Conservation (phyloP, 2,329 filamentous ascomycete genomes). For the Fusarium vanettenii region DNA sequence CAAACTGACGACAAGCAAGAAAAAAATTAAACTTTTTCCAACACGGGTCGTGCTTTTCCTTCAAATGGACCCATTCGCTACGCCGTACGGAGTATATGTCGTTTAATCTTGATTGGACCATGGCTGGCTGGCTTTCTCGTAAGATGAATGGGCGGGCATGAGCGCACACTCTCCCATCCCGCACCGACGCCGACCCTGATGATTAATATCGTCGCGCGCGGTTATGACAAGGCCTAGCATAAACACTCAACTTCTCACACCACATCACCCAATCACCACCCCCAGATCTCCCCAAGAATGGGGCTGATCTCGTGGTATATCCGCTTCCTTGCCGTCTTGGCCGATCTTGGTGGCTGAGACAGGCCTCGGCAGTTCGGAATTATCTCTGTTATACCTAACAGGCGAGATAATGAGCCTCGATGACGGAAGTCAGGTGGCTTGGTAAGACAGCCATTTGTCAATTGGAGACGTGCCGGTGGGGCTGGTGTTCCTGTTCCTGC, state of each 20-base stretch:
- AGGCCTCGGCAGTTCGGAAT: background rate
- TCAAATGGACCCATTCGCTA: background rate
- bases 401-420: background rate
- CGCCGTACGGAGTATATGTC: background rate
- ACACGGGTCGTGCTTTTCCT: background rate
- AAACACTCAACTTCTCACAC: background rate
- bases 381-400: background rate
- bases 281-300: background rate
- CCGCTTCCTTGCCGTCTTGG: background rate
- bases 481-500: background rate
- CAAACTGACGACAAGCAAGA: background rate
- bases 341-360: background rate
- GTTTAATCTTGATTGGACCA: background rate
- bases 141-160: background rate
- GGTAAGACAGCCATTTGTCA: background rate
- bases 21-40: background rate
- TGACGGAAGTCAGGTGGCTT: background rate
- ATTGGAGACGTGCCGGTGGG: background rate
- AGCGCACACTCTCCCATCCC: background rate
- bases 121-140: background rate
- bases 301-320: background rate
- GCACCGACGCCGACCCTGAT: background rate
- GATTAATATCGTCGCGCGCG: constrained; percentile 1
- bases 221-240: background rate
- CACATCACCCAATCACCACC: background rate